Conservation (phyloP, 2,329 filamentous ascomycete species). For the Sporothrix variecibatus region DNA sequence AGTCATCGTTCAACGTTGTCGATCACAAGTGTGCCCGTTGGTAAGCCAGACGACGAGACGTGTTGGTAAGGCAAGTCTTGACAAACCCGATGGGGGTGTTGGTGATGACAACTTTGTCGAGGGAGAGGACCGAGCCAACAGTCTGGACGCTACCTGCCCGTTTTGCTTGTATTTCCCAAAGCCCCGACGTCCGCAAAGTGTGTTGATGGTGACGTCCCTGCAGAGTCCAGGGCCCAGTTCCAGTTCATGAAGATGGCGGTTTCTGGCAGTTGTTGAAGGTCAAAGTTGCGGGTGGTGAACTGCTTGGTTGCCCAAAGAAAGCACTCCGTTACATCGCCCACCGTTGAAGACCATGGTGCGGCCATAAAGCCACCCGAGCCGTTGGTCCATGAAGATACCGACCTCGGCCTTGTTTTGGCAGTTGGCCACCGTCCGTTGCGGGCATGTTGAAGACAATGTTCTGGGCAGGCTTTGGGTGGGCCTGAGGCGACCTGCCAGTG, state of each 20-base stretch:
- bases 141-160: conserved; percentile 64
- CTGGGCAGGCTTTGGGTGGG: conserved; percentile 72
- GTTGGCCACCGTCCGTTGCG: conserved; percentile 62
- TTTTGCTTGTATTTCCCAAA: conserved; percentile 78
- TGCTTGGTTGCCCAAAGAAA: conserved; percentile 88
- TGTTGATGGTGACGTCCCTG: conserved; percentile 75
- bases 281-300: conserved; percentile 82
- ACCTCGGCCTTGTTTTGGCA: conserved; percentile 73
- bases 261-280: conserved; percentile 78
- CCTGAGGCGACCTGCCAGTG: conserved; percentile 88
- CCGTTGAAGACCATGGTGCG: conserved; percentile 82
- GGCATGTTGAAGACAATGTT: conserved; percentile 82
- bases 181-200: too few relatives aligned
- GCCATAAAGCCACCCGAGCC: conserved; percentile 82
- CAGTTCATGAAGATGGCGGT: conserved; percentile 88
- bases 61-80: conserved; percentile 72
- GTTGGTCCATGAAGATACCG: conserved; percentile 81
- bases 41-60: conserved; percentile 57
- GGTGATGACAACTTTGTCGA: conserved; percentile 78
- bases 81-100: conserved; percentile 78
- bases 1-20: conserved; percentile 87
- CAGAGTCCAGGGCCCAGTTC: conserved; percentile 84
- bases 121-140: conserved; percentile 80
- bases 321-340: conserved; percentile 75
- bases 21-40: conserved; percentile 79